These are phyloP conservation scores for Tetradesmus lagerheimii DNA, from an alignment of 139 green algal species.

Conservation along the genomic window DNA sequence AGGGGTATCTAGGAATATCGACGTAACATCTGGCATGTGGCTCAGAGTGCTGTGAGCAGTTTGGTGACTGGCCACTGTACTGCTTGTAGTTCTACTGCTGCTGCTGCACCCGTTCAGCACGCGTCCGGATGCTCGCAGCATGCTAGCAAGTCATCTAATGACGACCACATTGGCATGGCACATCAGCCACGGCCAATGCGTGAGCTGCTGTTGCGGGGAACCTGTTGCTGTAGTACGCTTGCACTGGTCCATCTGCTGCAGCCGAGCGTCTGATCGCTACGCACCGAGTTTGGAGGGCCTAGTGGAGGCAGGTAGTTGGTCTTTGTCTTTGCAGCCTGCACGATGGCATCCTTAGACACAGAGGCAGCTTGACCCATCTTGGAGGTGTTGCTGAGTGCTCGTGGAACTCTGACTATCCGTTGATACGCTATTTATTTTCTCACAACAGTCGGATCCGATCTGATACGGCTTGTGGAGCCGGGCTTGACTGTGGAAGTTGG, in stretches of 20 bases:
- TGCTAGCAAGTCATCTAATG: too few relatives aligned
- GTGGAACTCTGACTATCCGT: too few relatives aligned
- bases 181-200: background rate
- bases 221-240: background rate
- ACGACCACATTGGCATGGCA: too few relatives aligned
- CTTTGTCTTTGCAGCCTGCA: slow-evolving; percentile 52
- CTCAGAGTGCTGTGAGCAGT: too few relatives aligned
- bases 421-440: background rate
- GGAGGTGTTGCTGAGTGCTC: background rate
- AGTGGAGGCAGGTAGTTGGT: slow-evolving; percentile 65
- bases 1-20: background rate
- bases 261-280: background rate
- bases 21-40: too few relatives aligned
- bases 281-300: slow-evolving; percentile 72
- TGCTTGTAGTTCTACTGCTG: too few relatives aligned
- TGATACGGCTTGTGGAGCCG: background rate
- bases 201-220: background rate
- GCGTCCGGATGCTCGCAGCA: too few relatives aligned
- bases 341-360: slow-evolving; percentile 60
- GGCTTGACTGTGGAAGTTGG: background rate
- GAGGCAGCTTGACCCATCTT: slow-evolving; percentile 55
- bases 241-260: background rate
- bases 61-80: background rate
- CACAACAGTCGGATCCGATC: background rate
- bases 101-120: too few relatives aligned